Evolutionary conservation across 2,329 filamentous ascomycete species (phyloP), one percentile per base, ranked within the genome.

Genomic region (Sporothrix humicola): DNA sequence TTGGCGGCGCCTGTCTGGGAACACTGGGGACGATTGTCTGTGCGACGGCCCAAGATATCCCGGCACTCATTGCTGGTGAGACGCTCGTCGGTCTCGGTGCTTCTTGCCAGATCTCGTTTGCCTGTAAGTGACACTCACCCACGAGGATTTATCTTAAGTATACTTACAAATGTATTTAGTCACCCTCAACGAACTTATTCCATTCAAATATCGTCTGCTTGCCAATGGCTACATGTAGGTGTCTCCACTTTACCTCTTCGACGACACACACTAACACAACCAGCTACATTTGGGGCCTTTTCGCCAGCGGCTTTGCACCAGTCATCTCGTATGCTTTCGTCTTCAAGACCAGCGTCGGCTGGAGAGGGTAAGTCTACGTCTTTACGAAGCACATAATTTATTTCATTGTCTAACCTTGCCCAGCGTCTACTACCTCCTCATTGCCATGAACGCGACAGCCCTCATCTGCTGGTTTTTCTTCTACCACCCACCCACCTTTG

Each of bases 121-220:
- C 77, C 69, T 81, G 48, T 69, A 66, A 46, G 42, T 66, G 2
- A 23, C 3, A 1, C 31, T 37, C 31, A 5, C 5, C 5, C 2
- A 37, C 7, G 2, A 37, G 31, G 5, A 3, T 37, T 37, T 6
- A 37, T 7, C 4, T 2, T 37, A 2, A 2, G 31, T 37, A 5
- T 37, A 37, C 31, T 37, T 2, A 37, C 31, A 37, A 37, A 6
- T 61, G 1, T 9, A 0, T 15, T 7, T 8, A 61, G 58, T 80
- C 63, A 79, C 81, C 23, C 77, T 82, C 72, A 79, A 77, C 10
- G 82, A 84, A 76, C 77, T 83, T n/a, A 81, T 83, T 5, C 81
- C 81, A 9, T 83, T 82, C 77, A 81, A 81, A 76, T 75, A 79
- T 31, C 81, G 82, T 46, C 78, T 80, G 48, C 61, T 77, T 6